Evolutionary conservation across 768 basidiomycete species (phyloP).

Genomic region (Stropharia rugosoannulata): DNA sequence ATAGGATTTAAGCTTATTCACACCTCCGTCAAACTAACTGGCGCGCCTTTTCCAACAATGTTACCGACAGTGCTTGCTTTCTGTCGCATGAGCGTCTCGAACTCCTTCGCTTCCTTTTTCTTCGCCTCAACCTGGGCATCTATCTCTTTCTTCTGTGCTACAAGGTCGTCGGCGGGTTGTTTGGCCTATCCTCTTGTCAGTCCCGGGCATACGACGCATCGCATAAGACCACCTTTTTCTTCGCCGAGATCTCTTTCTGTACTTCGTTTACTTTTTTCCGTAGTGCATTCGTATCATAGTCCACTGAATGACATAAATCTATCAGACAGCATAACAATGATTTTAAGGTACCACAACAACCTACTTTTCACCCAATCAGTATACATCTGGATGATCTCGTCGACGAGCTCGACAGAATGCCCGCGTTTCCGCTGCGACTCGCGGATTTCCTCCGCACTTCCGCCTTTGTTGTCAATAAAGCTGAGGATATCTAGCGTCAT

Average conservation of each 20-base stretch:
- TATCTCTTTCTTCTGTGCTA: slow-evolving; percentile 80
- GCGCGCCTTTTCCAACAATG: slow-evolving; percentile 84
- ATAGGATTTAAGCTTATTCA: slow-evolving; percentile 13
- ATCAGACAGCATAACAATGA: neutral
- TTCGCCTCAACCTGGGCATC: slow-evolving; percentile 79
- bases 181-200: slow-evolving; percentile 64
- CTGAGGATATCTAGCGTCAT: slow-evolving; percentile 84
- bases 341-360: slow-evolving; percentile 27
- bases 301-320: slow-evolving; percentile 52
- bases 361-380: slow-evolving; percentile 91
- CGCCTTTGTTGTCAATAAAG: slow-evolving; percentile 88
- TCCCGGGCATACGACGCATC: neutral
- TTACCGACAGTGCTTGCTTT: slow-evolving; percentile 88
- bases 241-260: slow-evolving; percentile 92
- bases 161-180: slow-evolving; percentile 84
- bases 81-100: slow-evolving; percentile 74
- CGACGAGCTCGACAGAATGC: slow-evolving; percentile 87
- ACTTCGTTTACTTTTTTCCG: slow-evolving; percentile 85
- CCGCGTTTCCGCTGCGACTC: slow-evolving; percentile 93
- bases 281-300: slow-evolving; percentile 77
- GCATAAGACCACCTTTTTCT: slow-evolving; percentile 73
- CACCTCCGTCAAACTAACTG: slow-evolving; percentile 88
- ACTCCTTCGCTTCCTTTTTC: slow-evolving; percentile 75
- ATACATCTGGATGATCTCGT: slow-evolving; percentile 92
- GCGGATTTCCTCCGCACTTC: slow-evolving; percentile 85